These are phyloP conservation scores for Colletotrichum filicis DNA, from an alignment of 2,329 filamentous ascomycete species.

Conservation along the genomic window DNA sequence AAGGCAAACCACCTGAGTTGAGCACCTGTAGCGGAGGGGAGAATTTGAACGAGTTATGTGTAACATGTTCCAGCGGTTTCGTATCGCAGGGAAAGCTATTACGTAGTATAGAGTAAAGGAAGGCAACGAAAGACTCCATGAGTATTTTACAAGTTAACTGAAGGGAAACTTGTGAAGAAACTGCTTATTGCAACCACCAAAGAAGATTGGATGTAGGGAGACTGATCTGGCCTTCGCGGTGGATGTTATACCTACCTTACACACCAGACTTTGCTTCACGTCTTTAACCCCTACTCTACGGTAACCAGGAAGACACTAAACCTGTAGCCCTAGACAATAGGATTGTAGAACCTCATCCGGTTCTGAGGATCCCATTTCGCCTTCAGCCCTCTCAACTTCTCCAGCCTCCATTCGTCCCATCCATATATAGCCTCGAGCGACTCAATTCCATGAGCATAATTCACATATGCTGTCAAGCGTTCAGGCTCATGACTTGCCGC, in stretches of 20 bases:
- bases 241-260: not conserved
- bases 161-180: no score
- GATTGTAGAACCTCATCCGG: slow-evolving; percentile 40
- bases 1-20: not conserved
- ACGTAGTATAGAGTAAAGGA: not conserved
- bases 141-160: no score
- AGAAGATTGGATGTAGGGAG: not conserved
- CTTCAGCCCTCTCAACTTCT: slow-evolving; percentile 41
- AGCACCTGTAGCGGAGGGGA: not conserved
- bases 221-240: not conserved
- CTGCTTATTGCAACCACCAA: no score
- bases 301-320: not conserved
- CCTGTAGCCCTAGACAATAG: slow-evolving; percentile 19
- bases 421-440: slow-evolving; percentile 39
- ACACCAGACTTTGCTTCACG: not conserved
- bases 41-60: not conserved
- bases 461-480: slow-evolving; percentile 43
- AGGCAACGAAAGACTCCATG: not conserved
- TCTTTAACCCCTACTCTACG: no score
- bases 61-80: not conserved
- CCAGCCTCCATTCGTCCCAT: slow-evolving; percentile 38
- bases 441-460: slow-evolving; percentile 47
- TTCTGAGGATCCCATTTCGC: slow-evolving; percentile 41
- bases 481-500: slow-evolving; percentile 38
- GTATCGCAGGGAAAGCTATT: not conserved